A percentile compares a stretch with the other conserved stretches of the same genome.
These are phyloP conservation scores for Hansenula lynferdii DNA, from an alignment of 1,139 yeast genomes.

Conservation along the genomic window DNA sequence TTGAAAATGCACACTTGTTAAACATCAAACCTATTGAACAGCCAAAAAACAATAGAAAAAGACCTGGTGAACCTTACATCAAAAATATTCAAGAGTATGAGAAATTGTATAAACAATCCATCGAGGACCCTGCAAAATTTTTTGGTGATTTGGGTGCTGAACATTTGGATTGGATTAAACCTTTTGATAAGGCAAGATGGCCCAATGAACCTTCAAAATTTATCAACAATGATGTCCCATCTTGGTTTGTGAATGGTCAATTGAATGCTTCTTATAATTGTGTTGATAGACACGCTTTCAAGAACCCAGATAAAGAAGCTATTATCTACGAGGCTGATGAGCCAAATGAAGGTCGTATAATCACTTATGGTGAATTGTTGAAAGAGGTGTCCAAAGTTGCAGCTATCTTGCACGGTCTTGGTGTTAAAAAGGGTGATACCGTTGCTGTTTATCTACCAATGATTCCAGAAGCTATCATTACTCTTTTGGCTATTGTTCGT, in stretches of 20 bases:
- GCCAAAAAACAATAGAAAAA: slow-evolving; percentile 25
- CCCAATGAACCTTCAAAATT: slow-evolving; percentile 50
- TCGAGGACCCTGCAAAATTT: slow-evolving; percentile 59
- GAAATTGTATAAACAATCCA: slow-evolving; percentile 58
- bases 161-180: slow-evolving; percentile 57
- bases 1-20: slow-evolving; percentile 24
- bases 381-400: slow-evolving; percentile 67
- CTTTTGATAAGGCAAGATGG: slow-evolving; percentile 53
- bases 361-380: slow-evolving; percentile 69
- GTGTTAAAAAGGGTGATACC: slow-evolving; percentile 77
- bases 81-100: slow-evolving; percentile 48
- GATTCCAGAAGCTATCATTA: slow-evolving; percentile 77
- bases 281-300: slow-evolving; percentile 76
- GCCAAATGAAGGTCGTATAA: slow-evolving; percentile 54
- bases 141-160: slow-evolving; percentile 59
- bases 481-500: slow-evolving; percentile 69
- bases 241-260: slow-evolving; percentile 78
- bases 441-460: slow-evolving; percentile 85
- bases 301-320: slow-evolving; percentile 70
- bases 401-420: slow-evolving; percentile 58
- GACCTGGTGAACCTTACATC: slow-evolving; percentile 27
- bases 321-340: slow-evolving; percentile 80
- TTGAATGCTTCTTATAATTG: slow-evolving; percentile 74
- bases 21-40: slow-evolving; percentile 20
- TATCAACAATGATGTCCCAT: slow-evolving; percentile 59